A percentile compares a stretch with the other conserved stretches of the same genome.
Conservation (phyloP, 2,329 filamentous ascomycete species). For the Xylariomycetidae sp. region DNA sequence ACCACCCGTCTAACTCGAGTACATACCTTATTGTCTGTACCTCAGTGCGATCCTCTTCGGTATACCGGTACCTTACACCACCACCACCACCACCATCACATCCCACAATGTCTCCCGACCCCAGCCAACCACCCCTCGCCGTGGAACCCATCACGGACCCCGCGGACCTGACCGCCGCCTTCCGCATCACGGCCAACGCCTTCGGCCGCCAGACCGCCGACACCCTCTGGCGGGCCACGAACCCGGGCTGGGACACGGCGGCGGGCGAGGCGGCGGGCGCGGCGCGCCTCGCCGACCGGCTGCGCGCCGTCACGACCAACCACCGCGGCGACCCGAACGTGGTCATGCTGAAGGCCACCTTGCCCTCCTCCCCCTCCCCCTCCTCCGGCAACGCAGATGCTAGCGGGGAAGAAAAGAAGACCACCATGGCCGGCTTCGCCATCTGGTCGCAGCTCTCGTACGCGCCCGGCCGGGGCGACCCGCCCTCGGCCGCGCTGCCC, state of each 20-base stretch:
- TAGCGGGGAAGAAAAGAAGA: conserved; percentile 10
- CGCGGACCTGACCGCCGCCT: conserved; percentile 16
- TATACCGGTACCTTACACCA: too few species aligned
- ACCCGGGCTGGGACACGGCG: conserved; percentile 48
- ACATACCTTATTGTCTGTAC: too few species aligned
- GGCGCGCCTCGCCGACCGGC: conserved; percentile 34
- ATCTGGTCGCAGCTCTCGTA: conserved; percentile 48
- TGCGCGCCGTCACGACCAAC: conserved; percentile 33
- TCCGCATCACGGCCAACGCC: conserved; percentile 27
- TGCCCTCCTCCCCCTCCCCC: too few species aligned
- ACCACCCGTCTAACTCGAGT: too few species aligned
- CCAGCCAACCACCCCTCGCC: too few species aligned
- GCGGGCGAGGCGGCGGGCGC: conserved; percentile 32
- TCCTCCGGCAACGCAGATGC: too few species aligned
- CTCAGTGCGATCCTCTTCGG: too few species aligned
- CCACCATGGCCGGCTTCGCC: conserved; percentile 42
- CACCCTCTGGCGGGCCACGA: conserved; percentile 42
- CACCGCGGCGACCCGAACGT: conserved; percentile 38
- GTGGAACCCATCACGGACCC: conserved; percentile 14
- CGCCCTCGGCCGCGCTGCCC: conserved; percentile 27
- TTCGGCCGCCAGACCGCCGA: conserved; percentile 48
- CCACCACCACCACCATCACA: too few species aligned
- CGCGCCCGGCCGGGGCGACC: conserved; percentile 41
- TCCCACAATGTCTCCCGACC: too few species aligned
- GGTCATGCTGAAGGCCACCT: conserved; percentile 46